Percentiles rank a stretch among this genome's conserved stretches.
These are phyloP conservation scores for Cenchrus americanus DNA, from an alignment of 176 grass and related monocot species.

Conservation along the genomic window DNA sequence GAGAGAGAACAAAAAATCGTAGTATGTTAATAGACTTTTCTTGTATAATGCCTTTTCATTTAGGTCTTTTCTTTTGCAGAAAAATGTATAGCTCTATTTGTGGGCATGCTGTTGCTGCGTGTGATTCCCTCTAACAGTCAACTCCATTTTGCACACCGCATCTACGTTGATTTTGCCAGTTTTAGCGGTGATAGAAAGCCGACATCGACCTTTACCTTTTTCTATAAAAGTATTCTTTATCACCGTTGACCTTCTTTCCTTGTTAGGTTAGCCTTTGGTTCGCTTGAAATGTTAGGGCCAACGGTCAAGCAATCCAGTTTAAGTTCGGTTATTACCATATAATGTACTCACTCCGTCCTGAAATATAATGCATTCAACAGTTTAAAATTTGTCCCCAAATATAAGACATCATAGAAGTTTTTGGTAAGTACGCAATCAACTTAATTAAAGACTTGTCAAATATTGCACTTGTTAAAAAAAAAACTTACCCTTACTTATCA, in stretches of 20 bases:
- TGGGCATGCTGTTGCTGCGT: background rate
- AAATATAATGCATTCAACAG: no score
- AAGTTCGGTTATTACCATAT: background rate
- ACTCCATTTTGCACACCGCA: background rate
- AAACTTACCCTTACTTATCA: no score
- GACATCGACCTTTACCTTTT: background rate
- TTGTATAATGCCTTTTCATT: no score
- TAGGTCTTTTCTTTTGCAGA: background rate
- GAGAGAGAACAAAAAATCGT: constrained; percentile 12
- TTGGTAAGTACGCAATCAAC: no score
- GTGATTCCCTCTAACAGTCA: constrained; percentile 10
- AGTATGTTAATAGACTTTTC: background rate
- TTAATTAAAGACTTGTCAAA: no score
- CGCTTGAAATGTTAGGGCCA: background rate
- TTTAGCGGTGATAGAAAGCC: background rate
- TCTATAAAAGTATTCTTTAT: background rate
- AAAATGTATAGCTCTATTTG: background rate
- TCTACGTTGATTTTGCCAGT: background rate
- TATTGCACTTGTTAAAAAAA: no score
- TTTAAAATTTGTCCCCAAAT: no score
- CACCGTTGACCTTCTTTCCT: background rate
- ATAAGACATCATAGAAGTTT: no score
- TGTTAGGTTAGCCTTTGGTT: background rate
- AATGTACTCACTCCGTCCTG: no score
- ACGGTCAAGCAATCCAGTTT: background rate